These are phyloP conservation scores for Phytophthora constricta DNA, from an alignment of 352 stramenopile genomes.

Conservation along the genomic window DNA sequence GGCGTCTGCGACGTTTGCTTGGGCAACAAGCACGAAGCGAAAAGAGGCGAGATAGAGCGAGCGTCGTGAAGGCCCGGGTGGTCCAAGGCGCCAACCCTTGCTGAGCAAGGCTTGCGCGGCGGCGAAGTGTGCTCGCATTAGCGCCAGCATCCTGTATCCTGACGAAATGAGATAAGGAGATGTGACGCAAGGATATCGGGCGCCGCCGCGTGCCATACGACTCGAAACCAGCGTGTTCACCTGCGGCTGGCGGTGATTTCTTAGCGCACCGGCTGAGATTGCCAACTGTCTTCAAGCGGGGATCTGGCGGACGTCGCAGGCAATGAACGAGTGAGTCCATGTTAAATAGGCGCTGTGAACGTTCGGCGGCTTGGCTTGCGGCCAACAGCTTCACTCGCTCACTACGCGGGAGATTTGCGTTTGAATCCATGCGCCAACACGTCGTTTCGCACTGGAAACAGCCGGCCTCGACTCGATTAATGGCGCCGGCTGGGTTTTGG, in stretches of 20 bases:
- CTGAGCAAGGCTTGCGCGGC: background rate
- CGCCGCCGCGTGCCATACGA: too few species aligned
- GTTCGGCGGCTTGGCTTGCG: background rate
- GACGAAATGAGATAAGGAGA: background rate
- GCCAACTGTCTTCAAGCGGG: background rate
- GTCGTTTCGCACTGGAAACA: background rate
- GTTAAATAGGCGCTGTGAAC: background rate
- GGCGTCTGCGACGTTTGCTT: conserved; percentile 33
- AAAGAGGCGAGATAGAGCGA: conserved; percentile 38
- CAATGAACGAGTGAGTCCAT: background rate
- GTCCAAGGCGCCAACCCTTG: background rate
- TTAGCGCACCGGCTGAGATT: background rate
- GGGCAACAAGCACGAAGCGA: conserved; percentile 13
- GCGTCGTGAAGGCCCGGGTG: conserved; percentile 13
- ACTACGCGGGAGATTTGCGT: background rate
- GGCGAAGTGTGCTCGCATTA: conserved; percentile 8
- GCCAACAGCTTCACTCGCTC: background rate
- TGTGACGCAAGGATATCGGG: background rate
- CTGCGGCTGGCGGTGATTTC: background rate
- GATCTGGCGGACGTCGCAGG: too few species aligned
- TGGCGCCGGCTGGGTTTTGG: background rate
- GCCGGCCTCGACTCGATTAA: background rate
- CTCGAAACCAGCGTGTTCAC: too few species aligned
- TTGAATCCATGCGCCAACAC: background rate
- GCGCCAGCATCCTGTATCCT: conserved; percentile 9